These are phyloP conservation scores for Phytopythium chamaehyphon DNA, from an alignment of 352 stramenopile genomes.

Conservation along the genomic window DNA sequence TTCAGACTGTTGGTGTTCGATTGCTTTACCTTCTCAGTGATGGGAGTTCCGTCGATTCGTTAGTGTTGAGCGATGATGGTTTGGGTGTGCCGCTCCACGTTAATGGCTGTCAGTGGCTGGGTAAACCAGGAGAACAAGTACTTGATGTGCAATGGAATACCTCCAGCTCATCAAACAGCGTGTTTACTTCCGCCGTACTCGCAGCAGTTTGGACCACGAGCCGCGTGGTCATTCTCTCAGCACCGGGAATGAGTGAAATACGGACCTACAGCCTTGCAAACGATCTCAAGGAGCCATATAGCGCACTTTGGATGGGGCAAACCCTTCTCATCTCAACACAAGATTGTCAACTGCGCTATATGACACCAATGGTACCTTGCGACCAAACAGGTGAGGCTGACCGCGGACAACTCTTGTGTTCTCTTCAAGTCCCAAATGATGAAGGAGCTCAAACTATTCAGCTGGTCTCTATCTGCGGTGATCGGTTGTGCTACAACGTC, in stretches of 20 bases:
- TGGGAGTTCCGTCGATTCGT: too few species aligned
- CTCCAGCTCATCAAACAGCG: slow-evolving; percentile 8
- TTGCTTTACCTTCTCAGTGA: slow-evolving; percentile 39
- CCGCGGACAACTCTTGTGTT: slow-evolving; percentile 24
- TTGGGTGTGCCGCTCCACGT: slow-evolving; percentile 26
- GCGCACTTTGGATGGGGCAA: slow-evolving; percentile 66
- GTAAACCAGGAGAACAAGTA: slow-evolving; percentile 35
- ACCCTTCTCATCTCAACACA: slow-evolving; percentile 57
- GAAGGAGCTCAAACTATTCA: slow-evolving; percentile 21
- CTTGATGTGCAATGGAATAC: slow-evolving; percentile 55
- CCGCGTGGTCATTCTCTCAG: slow-evolving; percentile 54
- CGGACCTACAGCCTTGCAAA: slow-evolving; percentile 26
- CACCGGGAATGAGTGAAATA: slow-evolving; percentile 22
- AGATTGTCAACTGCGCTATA: slow-evolving; percentile 42
- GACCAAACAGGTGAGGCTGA: slow-evolving; percentile 4
- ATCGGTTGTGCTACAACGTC: slow-evolving; percentile 54
- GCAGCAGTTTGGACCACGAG: slow-evolving; percentile 48
- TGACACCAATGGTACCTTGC: slow-evolving; percentile 28
- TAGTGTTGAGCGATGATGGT: slow-evolving; percentile 52
- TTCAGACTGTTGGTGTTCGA: slow-evolving; percentile 24
- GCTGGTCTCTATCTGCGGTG: slow-evolving; percentile 40
- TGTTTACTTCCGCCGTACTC: slow-evolving; percentile 10
- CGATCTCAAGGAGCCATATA: slow-evolving; percentile 40
- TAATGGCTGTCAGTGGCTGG: slow-evolving; percentile 18
- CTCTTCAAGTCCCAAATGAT: slow-evolving; percentile 10